These are phyloP conservation scores for Lunularia cruciata DNA, from an alignment of 225 moss, liverwort and hornwort genomes.

Conservation along the genomic window DNA sequence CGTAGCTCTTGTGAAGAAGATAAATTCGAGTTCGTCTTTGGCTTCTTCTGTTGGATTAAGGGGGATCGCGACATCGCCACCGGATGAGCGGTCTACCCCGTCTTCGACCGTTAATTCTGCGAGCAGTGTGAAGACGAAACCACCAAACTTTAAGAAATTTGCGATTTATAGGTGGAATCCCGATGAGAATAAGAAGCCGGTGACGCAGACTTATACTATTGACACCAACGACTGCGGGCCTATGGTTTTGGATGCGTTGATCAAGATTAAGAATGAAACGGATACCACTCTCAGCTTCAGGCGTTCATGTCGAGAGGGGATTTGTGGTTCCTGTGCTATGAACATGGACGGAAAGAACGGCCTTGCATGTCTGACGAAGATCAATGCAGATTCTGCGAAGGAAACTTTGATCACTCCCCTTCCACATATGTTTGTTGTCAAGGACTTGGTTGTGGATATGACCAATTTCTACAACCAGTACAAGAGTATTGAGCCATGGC, in stretches of 20 bases:
- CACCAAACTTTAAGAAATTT: conserved; percentile 77
- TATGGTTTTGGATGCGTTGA: conserved; percentile 91
- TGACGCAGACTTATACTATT: conserved; percentile 62
- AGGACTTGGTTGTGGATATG: conserved; percentile 97
- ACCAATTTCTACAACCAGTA: conserved; percentile 95
- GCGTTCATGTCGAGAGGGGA: conserved; percentile 97
- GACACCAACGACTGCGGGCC: conserved; percentile 88
- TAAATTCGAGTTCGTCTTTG: neutral
- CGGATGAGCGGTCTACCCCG: conserved; percentile 11
- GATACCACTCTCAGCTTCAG: conserved; percentile 81
- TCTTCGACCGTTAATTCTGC: conserved; percentile 7
- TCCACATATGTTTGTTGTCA: conserved; percentile 95
- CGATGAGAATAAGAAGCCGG: conserved; percentile 65
- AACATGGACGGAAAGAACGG: conserved; percentile 80
- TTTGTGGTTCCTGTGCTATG: conserved; percentile 98
- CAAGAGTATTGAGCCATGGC: conserved; percentile 96
- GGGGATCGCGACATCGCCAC: conserved; percentile 32
- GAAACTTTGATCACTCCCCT: conserved; percentile 77
- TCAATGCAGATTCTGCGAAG: conserved; percentile 50
- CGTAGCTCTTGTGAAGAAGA: conserved; percentile 27
- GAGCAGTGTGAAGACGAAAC: conserved; percentile 27
- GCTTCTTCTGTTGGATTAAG: conserved; percentile 26
- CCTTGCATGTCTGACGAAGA: conserved; percentile 84
- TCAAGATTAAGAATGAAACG: conserved; percentile 91
- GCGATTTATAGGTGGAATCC: conserved; percentile 92